Evolutionary conservation across 2,329 filamentous ascomycete species (phyloP).

Genomic region (Cladophialophora exuberans): DNA sequence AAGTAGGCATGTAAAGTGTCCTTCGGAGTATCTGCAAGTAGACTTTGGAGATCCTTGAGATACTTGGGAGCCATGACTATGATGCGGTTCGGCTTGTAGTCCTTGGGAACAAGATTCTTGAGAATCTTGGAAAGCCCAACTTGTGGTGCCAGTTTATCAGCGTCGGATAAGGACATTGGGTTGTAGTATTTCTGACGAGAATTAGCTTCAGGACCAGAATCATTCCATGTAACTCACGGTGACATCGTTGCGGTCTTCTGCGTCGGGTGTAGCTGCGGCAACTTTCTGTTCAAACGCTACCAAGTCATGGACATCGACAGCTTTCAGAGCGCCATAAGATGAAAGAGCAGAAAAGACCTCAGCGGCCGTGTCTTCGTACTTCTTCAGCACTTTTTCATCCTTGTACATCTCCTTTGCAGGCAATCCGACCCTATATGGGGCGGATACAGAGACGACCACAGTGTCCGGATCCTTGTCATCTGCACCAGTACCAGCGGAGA

Average conservation of each 20-base stretch:
- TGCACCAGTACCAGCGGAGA: slow-evolving; percentile 41
- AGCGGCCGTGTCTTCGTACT: slow-evolving; percentile 54
- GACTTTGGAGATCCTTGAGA: slow-evolving; percentile 59
- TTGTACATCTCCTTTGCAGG: slow-evolving; percentile 66
- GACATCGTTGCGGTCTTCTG: slow-evolving; percentile 63
- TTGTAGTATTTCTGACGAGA: slow-evolving; percentile 61
- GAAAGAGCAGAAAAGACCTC: slow-evolving; percentile 45
- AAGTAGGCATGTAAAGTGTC: slow-evolving; percentile 66
- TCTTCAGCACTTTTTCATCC: slow-evolving; percentile 55
- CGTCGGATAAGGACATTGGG: slow-evolving; percentile 61
- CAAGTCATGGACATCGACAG: slow-evolving; percentile 43
- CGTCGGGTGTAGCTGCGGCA: slow-evolving; percentile 61
- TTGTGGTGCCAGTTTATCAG: slow-evolving; percentile 58
- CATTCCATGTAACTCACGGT: slow-evolving; percentile 40
- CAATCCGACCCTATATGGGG: slow-evolving; percentile 57
- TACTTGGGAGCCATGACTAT: slow-evolving; percentile 65
- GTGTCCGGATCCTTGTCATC: slow-evolving; percentile 61
- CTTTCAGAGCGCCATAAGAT: slow-evolving; percentile 34
- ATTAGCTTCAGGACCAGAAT: background rate
- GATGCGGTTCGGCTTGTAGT: slow-evolving; percentile 56
- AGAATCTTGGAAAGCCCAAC: slow-evolving; percentile 60
- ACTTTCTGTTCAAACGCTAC: slow-evolving; percentile 65
- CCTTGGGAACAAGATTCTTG: slow-evolving; percentile 54
- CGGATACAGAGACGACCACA: slow-evolving; percentile 52
- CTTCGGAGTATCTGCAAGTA: slow-evolving; percentile 57